Base-by-base conservation (phyloP, 169 alveolate genomes). In the Cyclospora cayetanensis region DNA sequence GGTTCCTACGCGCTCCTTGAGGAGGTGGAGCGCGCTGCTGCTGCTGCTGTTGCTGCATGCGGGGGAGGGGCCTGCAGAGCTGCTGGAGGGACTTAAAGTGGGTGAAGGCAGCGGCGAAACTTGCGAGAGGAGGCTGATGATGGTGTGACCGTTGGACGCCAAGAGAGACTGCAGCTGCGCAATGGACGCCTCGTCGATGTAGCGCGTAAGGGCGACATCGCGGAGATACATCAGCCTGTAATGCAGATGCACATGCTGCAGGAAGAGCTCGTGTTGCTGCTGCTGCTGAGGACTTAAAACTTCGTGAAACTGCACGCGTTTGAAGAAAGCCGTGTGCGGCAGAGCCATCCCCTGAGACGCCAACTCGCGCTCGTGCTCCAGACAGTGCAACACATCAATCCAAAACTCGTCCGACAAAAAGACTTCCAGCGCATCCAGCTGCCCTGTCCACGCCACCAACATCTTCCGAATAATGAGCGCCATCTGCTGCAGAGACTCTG, bases 351-450 rank as follows among this genome's bases (percentile, higher is more conserved):
- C 22, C 55, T 46, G 55, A 7, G 55, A 46, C 7, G 55, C 55
- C 7, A 46, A 9, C 15, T 46, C 55, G 7, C 15, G 11, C 70
- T 42, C 43, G 50, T 60, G 43, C n/a, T 79, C 88, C 31, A 79
- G 70, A 11, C 55, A 46, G 46, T 42, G 42, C n/a, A 79, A 39
- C 31, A 79, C 88, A 4, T 79, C 88, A 0, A 60, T 43, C 88
- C 88, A 79, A 27, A 79, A 79, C 18, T 79, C 88, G 72, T 79
- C 88, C 72, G 66, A 39, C 41, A 79, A 46, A 5, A 79, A 41
- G n/a, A 79, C 88, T 41, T 79, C 88, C 88, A 79, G n/a, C n/a
- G 88, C 70, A n/a, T 79, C 88, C 55, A 79, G 27, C 43, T 79
- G 88, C 2, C 88, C 88, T 31, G 66, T 46, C 88, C 88, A 79